A percentile compares a stretch with the other conserved stretches of the same genome.
Conservation (phyloP, 2,329 filamentous ascomycete species). For the Alternaria arborescens region DNA sequence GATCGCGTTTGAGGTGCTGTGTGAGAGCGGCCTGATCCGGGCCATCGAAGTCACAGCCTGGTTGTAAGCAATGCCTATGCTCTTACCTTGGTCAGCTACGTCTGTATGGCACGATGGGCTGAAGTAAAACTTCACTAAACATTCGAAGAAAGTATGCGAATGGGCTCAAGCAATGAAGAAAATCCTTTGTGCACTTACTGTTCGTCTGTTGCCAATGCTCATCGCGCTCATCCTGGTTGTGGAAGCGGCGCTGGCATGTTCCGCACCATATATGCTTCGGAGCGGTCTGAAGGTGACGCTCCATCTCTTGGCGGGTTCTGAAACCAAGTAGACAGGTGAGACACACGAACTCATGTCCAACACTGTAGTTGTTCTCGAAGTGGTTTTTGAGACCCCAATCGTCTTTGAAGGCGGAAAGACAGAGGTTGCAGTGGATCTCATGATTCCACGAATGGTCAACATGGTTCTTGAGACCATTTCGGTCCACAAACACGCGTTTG, state of each 20-base stretch:
- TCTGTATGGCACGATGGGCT: not conserved
- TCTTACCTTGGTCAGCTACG: slow-evolving; percentile 9
- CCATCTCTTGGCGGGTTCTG: slow-evolving; percentile 26
- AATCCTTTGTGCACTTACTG: slow-evolving; percentile 25
- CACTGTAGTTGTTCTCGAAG: slow-evolving; percentile 44
- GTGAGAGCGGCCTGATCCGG: slow-evolving; percentile 25
- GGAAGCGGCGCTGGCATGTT: slow-evolving; percentile 39
- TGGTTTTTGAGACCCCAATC: slow-evolving; percentile 45
- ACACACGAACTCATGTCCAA: slow-evolving; percentile 41
- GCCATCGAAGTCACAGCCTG: slow-evolving; percentile 45
- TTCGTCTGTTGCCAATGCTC: slow-evolving; percentile 43
- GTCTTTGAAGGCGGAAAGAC: slow-evolving; percentile 46
- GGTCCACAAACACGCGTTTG: slow-evolving; percentile 45
- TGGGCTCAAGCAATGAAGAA: not conserved
- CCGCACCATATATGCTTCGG: slow-evolving; percentile 42
- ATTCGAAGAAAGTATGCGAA: not conserved
- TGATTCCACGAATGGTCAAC: slow-evolving; percentile 43
- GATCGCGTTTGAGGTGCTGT: slow-evolving; percentile 37
- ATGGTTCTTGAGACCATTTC: slow-evolving; percentile 48
- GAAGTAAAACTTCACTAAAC: not conserved
- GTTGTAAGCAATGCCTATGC: slow-evolving; percentile 45
- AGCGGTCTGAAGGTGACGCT: slow-evolving; percentile 34
- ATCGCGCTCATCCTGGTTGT: slow-evolving; percentile 43
- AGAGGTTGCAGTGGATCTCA: slow-evolving; percentile 43
- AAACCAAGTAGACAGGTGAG: slow-evolving; percentile 43